A percentile compares a stretch with the other conserved stretches of the same genome.
Evolutionary conservation across 345 rosid genomes (phyloP).

Genomic region (Salix caprea): DNA sequence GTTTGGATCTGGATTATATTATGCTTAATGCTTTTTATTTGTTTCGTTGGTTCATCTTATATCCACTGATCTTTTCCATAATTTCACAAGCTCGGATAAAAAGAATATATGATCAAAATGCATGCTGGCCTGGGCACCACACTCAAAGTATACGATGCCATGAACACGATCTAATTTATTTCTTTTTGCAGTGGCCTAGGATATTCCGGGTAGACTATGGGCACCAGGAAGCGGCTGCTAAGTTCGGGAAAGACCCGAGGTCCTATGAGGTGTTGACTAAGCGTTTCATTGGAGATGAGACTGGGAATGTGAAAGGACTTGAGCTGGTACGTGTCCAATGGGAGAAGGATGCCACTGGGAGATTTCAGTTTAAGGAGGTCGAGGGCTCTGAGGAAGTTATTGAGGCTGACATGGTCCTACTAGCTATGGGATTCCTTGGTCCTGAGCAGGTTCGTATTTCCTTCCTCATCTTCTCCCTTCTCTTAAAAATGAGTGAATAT

Average conservation of each 20-base stretch:
- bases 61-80: neutral
- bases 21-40: too few species aligned
- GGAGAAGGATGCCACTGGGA: conserved; percentile 91
- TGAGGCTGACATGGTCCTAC: conserved; percentile 78
- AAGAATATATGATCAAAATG: neutral
- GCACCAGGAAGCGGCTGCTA: conserved; percentile 83
- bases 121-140: neutral
- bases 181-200: conserved; percentile 83
- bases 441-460: conserved; percentile 71
- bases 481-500: too few species aligned
- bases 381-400: conserved; percentile 84
- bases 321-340: conserved; percentile 66
- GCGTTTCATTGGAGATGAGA: conserved; percentile 79
- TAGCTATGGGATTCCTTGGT: conserved; percentile 99
- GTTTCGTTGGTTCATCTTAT: too few species aligned
- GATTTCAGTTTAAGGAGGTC: conserved; percentile 75
- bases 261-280: conserved; percentile 88
- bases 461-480: neutral
- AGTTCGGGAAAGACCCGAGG: conserved; percentile 92
- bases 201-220: conserved; percentile 92
- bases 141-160: neutral
- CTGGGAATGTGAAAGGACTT: conserved; percentile 76
- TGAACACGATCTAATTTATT: neutral
- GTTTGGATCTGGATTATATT: too few species aligned
- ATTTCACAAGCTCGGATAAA: neutral